Conservation (phyloP, 2,329 filamentous ascomycete genomes). For the Arthrobotrys entomopaga region DNA sequence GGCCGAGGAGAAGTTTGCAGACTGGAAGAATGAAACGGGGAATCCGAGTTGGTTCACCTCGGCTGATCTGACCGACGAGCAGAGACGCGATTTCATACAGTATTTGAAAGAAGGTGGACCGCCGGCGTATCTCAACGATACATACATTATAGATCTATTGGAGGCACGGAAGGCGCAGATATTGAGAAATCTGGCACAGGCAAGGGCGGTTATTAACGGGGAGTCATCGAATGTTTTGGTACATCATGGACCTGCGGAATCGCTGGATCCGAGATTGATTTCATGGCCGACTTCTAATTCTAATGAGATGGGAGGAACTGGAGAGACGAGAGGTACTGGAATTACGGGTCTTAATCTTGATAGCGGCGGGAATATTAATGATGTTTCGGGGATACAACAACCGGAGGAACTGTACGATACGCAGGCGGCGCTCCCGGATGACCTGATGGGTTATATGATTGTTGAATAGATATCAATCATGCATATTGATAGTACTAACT, state of each 20-base stretch:
- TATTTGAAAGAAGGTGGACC: conserved; percentile 8
- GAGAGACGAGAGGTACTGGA: background rate
- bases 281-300: background rate
- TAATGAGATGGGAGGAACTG: background rate
- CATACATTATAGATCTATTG: conserved; percentile 8
- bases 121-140: conserved; percentile 5
- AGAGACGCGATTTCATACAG: background rate
- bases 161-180: background rate
- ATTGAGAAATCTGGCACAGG: background rate
- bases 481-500: no score
- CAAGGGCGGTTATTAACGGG: background rate
- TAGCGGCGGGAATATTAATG: no score
- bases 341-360: background rate
- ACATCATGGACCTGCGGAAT: no score
- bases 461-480: no score
- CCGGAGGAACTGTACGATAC: no score
- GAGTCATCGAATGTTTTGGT: no score
- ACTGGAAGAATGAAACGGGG: background rate
- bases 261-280: background rate
- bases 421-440: no score
- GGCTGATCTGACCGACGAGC: background rate
- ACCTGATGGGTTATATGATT: no score
- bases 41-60: background rate
- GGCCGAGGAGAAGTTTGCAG: conserved; percentile 4
- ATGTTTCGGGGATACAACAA: no score